Conservation (phyloP, 1,139 yeast species). For the Spathaspora sp. region DNA sequence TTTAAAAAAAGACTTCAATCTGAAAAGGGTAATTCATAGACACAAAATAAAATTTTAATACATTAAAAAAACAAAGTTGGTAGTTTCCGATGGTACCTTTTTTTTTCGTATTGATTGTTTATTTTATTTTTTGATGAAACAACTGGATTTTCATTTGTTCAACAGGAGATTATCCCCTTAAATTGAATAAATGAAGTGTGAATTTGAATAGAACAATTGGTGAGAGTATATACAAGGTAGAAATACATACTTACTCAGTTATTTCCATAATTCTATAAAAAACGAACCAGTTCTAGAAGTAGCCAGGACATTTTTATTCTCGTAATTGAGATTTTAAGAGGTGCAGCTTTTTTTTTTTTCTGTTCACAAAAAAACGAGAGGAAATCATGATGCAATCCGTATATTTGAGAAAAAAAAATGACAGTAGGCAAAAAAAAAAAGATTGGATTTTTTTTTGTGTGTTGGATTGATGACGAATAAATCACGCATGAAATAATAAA, state of each 20-base stretch:
- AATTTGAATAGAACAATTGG: neutral
- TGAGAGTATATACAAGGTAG: neutral
- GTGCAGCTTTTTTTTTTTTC: neutral
- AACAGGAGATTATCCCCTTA: neutral
- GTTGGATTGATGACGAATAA: neutral
- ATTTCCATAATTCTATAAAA: too few species aligned
- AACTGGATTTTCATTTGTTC: neutral
- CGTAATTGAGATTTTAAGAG: slow-evolving; percentile 1
- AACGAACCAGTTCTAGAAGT: too few species aligned
- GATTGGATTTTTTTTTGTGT: neutral
- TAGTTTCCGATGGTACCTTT: neutral
- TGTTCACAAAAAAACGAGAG: neutral
- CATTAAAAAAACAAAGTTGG: neutral
- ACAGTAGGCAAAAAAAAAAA: neutral
- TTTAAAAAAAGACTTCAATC: slow-evolving; percentile 1
- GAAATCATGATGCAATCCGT: slow-evolving; percentile 1
- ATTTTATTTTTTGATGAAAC: neutral
- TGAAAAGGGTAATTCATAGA: slow-evolving; percentile 2
- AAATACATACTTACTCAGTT: neutral
- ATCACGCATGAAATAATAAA: slow-evolving; percentile 1
- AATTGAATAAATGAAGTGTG: neutral
- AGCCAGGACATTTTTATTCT: neutral
- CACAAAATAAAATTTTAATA: neutral
- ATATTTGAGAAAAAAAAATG: neutral
- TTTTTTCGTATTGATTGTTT: slow-evolving; percentile 1